Evolutionary conservation across 208 protist genomes (phyloP).

Genomic region (Herpetomonas samuelpessoai): DNA sequence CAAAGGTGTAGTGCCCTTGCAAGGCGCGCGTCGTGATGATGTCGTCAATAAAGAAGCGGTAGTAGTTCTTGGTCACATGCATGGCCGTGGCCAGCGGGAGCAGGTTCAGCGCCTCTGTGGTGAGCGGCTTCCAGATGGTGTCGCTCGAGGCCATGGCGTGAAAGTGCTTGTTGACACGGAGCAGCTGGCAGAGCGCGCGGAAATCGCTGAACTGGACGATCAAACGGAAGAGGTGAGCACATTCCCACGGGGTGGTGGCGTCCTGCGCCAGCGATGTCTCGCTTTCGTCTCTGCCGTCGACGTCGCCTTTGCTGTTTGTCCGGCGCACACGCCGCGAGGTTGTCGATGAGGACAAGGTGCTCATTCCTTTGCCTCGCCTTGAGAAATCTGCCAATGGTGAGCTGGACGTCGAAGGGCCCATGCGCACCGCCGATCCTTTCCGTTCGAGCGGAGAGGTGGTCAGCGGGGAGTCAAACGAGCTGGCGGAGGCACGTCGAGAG

Average conservation of each 20-base stretch:
- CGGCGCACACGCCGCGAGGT: too few relatives aligned
- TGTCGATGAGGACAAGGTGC: too few relatives aligned
- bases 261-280: background rate
- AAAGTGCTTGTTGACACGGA: slow-evolving; percentile 33
- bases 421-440: too few relatives aligned
- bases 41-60: slow-evolving; percentile 64
- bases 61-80: slow-evolving; percentile 27
- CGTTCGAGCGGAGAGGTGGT: too few relatives aligned
- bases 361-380: too few relatives aligned
- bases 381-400: too few relatives aligned
- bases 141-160: slow-evolving; percentile 36
- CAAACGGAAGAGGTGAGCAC: slow-evolving; percentile 6
- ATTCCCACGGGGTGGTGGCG: slow-evolving; percentile 1
- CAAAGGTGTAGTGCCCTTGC: slow-evolving; percentile 68
- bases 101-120: slow-evolving; percentile 38
- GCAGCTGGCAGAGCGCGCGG: slow-evolving; percentile 30
- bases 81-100: slow-evolving; percentile 32
- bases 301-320: too few relatives aligned
- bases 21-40: slow-evolving; percentile 65
- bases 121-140: slow-evolving; percentile 41
- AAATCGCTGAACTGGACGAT: slow-evolving; percentile 48
- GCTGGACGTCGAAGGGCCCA: too few relatives aligned
- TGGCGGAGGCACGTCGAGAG: too few relatives aligned
- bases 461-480: too few relatives aligned
- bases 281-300: too few relatives aligned